These are phyloP conservation scores for Phoma sp. DNA, from an alignment of 2,329 filamentous ascomycete species.

Conservation along the genomic window DNA sequence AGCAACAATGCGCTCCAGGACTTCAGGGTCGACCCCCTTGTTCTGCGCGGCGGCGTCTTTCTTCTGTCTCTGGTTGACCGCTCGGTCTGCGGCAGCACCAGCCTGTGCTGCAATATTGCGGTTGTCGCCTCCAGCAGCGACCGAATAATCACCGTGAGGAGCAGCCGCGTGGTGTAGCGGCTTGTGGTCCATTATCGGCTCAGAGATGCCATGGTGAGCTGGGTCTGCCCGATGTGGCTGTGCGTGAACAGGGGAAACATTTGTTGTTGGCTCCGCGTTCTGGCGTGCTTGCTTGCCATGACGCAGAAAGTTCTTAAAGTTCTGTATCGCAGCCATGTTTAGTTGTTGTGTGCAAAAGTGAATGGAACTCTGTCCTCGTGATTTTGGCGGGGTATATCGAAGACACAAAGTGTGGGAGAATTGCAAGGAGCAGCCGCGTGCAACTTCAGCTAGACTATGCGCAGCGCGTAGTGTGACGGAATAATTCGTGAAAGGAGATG, in stretches of 20 bases:
- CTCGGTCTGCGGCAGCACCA: conserved; percentile 69
- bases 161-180: conserved; percentile 61
- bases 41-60: conserved; percentile 58
- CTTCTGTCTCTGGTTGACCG: conserved; percentile 68
- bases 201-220: conserved; percentile 65
- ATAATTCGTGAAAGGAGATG: conserved; percentile 20
- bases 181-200: conserved; percentile 65
- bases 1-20: conserved; percentile 84
- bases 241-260: conserved; percentile 70
- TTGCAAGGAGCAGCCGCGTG: conserved; percentile 21
- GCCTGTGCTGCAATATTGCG: conserved; percentile 73
- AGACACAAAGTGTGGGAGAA: conserved; percentile 20
- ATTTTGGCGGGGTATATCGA: conserved; percentile 27
- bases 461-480: conserved; percentile 23
- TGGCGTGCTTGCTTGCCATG: conserved; percentile 94
- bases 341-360: conserved; percentile 21
- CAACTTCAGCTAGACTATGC: conserved; percentile 25
- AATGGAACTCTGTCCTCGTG: conserved; percentile 22
- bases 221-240: conserved; percentile 61
- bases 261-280: conserved; percentile 68
- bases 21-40: conserved; percentile 64
- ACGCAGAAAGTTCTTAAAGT: conserved; percentile 97
- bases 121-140: conserved; percentile 67
- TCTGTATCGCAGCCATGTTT: conserved; percentile 80
- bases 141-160: conserved; percentile 65